Evolutionary conservation across 2,329 filamentous ascomycete species (phyloP).

Genomic region (Lasiodiplodia hormozganensis): DNA sequence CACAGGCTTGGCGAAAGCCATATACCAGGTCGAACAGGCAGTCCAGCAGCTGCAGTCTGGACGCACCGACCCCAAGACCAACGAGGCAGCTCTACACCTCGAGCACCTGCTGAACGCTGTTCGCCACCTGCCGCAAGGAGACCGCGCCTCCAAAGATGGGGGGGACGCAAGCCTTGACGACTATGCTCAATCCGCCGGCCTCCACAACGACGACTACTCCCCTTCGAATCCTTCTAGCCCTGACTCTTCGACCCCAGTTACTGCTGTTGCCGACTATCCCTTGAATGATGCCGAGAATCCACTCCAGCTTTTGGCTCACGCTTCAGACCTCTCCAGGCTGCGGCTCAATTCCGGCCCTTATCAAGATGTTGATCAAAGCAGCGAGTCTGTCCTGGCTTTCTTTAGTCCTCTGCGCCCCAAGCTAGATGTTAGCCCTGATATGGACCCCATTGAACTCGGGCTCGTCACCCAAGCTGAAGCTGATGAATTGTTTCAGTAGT

Average conservation of each 20-base stretch:
- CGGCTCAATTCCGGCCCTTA: constrained; percentile 9
- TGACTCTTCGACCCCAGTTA: constrained; percentile 31
- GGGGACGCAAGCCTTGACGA: constrained; percentile 29
- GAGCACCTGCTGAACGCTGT: constrained; percentile 14
- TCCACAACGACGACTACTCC: constrained; percentile 13
- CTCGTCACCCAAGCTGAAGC: constrained; percentile 72
- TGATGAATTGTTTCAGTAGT: constrained; percentile 70
- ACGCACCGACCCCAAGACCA: constrained; percentile 12
- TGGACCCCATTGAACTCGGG: constrained; percentile 74
- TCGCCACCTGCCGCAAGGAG: constrained; percentile 53
- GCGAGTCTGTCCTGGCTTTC: constrained; percentile 54
- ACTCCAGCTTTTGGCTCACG: constrained; percentile 73
- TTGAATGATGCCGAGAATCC: constrained; percentile 79
- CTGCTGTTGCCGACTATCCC: constrained; percentile 51
- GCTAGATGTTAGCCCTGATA: constrained; percentile 67
- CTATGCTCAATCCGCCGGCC: constrained; percentile 34
- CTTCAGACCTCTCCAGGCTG: constrained; percentile 63
- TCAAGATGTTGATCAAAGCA: constrained; percentile 5
- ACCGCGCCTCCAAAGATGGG: constrained; percentile 31
- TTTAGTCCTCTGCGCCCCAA: constrained; percentile 70
- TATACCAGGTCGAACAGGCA: constrained; percentile 76
- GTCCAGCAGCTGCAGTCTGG: constrained; percentile 32
- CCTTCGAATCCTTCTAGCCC: constrained; percentile 2
- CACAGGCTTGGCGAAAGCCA: constrained; percentile 75
- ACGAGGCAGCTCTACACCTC: constrained; percentile 5